phyloP scores from a whole-genome alignment of 495 filamentous ascomycete genomes.

The Hypoxylon fuscum region DNA sequence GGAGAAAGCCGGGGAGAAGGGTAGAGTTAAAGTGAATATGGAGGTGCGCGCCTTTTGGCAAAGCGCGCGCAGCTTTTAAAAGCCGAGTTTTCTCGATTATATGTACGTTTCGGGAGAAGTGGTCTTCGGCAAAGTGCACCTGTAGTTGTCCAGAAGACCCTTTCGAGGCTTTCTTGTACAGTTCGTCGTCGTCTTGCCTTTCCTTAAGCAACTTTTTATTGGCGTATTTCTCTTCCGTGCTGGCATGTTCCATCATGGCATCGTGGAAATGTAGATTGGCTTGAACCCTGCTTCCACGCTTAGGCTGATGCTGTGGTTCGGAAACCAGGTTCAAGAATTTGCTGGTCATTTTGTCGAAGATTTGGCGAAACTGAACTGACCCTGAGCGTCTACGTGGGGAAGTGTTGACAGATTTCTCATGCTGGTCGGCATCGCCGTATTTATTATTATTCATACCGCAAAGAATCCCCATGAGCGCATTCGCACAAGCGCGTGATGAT shows the following conservation, averaged over 20 bases:
- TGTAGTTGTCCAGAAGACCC: constrained; percentile 46
- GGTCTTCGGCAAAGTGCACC: constrained; percentile 50
- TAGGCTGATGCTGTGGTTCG: neutral
- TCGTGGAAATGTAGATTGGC: constrained; percentile 33
- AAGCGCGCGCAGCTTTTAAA: constrained; percentile 49
- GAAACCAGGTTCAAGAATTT: neutral
- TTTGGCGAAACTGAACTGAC: constrained; percentile 6
- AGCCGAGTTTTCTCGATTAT: constrained; percentile 57
- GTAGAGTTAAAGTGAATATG: constrained; percentile 68
- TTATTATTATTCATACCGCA: constrained; percentile 39
- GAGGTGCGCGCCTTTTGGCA: constrained; percentile 65
- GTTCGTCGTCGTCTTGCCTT: constrained; percentile 43
- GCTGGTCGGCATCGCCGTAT: constrained; percentile 24
- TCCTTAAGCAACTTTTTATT: constrained; percentile 45
- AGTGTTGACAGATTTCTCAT: constrained; percentile 21
- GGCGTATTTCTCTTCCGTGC: constrained; percentile 35
- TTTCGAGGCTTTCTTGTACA: constrained; percentile 33
- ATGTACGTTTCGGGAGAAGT: constrained; percentile 57
- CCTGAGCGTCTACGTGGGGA: constrained; percentile 3
- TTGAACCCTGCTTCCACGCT: neutral
- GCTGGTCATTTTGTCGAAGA: constrained; percentile 21
- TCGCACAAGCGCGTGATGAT: neutral
- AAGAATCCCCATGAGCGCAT: constrained; percentile 26
- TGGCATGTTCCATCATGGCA: constrained; percentile 30
- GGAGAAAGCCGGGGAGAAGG: constrained; percentile 56